Conservation (phyloP, 805 yeast species). For the Saccharomycopsis malanga region DNA sequence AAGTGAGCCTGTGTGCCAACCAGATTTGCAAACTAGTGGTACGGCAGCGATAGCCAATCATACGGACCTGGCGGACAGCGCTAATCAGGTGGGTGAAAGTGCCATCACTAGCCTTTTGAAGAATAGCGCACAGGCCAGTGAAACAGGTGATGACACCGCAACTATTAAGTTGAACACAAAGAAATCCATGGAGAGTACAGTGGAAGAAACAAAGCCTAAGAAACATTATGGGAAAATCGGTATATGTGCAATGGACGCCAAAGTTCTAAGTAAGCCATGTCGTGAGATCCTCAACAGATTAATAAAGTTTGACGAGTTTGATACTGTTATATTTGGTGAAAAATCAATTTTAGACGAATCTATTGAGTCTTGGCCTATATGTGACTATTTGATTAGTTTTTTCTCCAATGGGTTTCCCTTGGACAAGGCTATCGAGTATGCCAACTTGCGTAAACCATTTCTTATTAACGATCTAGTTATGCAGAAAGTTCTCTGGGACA, state of each 20-base stretch:
- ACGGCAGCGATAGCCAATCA: neutral
- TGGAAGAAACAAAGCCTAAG: neutral
- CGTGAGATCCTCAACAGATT: conserved; percentile 80
- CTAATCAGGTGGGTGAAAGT: neutral
- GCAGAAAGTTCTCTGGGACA: conserved; percentile 96
- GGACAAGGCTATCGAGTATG: conserved; percentile 90
- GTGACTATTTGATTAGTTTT: conserved; percentile 89
- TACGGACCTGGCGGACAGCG: neutral
- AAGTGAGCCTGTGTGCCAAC: too few species aligned
- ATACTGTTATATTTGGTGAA: conserved; percentile 94
- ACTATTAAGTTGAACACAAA: neutral
- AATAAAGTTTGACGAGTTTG: conserved; percentile 91
- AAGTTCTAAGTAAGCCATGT: conserved; percentile 93
- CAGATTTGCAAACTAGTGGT: too few species aligned
- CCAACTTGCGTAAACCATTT: conserved; percentile 81
- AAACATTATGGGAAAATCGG: conserved; percentile 71
- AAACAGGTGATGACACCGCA: neutral
- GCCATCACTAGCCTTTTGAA: neutral
- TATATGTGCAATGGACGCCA: conserved; percentile 98
- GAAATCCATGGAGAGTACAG: neutral
- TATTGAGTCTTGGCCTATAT: conserved; percentile 97
- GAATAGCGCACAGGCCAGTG: neutral
- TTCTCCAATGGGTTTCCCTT: conserved; percentile 95
- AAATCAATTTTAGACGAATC: conserved; percentile 90
- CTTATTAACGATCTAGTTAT: conserved; percentile 80